Percentiles rank a stretch among this genome's conserved stretches.
phyloP scores from a whole-genome alignment of 345 rosid species.

The Hibiscus mutabilis region DNA sequence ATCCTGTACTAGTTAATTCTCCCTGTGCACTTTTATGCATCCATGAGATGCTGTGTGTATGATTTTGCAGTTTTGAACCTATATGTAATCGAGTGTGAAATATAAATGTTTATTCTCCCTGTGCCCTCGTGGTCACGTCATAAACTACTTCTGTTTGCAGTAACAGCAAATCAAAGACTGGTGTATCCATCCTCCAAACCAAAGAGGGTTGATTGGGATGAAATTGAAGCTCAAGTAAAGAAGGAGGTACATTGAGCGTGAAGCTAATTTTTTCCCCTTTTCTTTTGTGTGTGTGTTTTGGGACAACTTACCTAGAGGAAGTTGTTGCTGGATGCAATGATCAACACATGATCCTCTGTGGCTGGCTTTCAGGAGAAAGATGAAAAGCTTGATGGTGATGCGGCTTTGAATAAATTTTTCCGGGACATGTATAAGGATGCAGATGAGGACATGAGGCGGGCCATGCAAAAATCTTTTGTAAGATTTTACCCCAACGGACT shows the following conservation, averaged over 20 bases:
- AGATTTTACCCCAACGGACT: not conserved
- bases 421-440: not conserved
- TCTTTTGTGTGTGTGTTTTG: not conserved
- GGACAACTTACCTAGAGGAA: not conserved
- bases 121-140: too few relatives aligned
- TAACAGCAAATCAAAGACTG: not conserved
- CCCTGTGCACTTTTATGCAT: not conserved
- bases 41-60: not conserved
- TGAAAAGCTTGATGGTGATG: not conserved
- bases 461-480: not conserved
- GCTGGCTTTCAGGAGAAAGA: not conserved
- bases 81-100: not conserved
- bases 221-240: not conserved
- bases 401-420: not conserved
- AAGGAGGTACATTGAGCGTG: not conserved
- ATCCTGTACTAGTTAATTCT: not conserved
- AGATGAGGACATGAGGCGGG: not conserved
- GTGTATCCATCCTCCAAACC: not conserved
- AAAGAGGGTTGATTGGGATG: not conserved
- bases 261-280: not conserved
- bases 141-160: not conserved
- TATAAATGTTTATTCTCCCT: not conserved
- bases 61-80: not conserved
- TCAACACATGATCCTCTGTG: not conserved
- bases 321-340: not conserved